These are phyloP conservation scores for Sclerotinia minor DNA, from an alignment of 2,329 filamentous ascomycete species.

Conservation along the genomic window DNA sequence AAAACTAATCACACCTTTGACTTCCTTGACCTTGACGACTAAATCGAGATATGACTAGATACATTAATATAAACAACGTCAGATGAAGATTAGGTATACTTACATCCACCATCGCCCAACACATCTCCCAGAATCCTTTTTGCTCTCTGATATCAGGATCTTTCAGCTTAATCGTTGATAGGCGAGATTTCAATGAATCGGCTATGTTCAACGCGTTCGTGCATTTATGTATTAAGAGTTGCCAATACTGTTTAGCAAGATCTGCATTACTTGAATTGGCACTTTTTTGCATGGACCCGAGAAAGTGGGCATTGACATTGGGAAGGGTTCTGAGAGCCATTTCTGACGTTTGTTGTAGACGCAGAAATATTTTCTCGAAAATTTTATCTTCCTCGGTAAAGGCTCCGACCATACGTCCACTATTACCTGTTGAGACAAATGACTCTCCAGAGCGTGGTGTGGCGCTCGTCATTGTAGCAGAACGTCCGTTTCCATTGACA, in stretches of 20 bases:
- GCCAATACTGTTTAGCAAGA: slow-evolving; percentile 65
- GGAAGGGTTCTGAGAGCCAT: slow-evolving; percentile 72
- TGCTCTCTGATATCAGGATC: slow-evolving; percentile 73
- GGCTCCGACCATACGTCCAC: slow-evolving; percentile 48
- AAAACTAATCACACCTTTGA: slow-evolving; percentile 49
- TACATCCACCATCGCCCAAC: slow-evolving; percentile 67
- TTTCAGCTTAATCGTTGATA: slow-evolving; percentile 80
- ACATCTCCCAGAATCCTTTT: slow-evolving; percentile 64
- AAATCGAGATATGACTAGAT: slow-evolving; percentile 65
- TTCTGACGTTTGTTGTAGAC: slow-evolving; percentile 71
- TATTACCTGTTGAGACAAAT: slow-evolving; percentile 56
- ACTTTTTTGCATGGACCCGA: slow-evolving; percentile 61
- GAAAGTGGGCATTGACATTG: slow-evolving; percentile 65
- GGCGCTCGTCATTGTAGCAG: slow-evolving; percentile 50
- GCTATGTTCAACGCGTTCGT: slow-evolving; percentile 70
- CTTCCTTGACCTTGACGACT: slow-evolving; percentile 58
- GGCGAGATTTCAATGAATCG: slow-evolving; percentile 67
- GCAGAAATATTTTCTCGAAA: slow-evolving; percentile 81
- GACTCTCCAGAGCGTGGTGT: slow-evolving; percentile 84
- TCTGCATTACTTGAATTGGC: slow-evolving; percentile 60
- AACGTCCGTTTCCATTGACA: slow-evolving; percentile 52
- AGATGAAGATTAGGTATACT: slow-evolving; percentile 14
- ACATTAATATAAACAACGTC: slow-evolving; percentile 26
- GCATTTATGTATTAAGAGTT: slow-evolving; percentile 69
- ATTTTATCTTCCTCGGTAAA: slow-evolving; percentile 74